A percentile compares a stretch with the other conserved stretches of the same genome.
Evolutionary conservation across 1,284 basidiomycete genomes (phyloP).

Genomic region (Microbotryum saponariae): DNA sequence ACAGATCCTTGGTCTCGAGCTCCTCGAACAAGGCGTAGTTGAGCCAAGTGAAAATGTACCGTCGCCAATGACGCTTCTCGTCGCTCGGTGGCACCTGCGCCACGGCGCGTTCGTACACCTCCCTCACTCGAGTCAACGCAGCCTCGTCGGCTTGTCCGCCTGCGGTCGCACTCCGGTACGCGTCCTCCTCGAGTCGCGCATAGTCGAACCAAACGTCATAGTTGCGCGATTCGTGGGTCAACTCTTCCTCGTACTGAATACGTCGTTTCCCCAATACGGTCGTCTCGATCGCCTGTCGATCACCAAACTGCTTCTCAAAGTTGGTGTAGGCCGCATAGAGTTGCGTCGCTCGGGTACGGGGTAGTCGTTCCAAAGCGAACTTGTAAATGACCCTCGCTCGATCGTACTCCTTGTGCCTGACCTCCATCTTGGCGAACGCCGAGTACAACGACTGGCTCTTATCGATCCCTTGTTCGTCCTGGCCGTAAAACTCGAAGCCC

Average conservation of each 20-base stretch:
- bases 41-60: constrained; percentile 70
- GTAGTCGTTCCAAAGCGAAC: constrained; percentile 85
- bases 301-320: constrained; percentile 97
- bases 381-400: constrained; percentile 96
- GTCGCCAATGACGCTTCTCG: constrained; percentile 84
- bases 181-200: constrained; percentile 83
- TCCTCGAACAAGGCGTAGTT: constrained; percentile 97
- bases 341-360: constrained; percentile 76
- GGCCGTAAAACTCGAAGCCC: constrained; percentile 92
- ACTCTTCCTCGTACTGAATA: constrained; percentile 94
- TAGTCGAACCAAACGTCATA: constrained; percentile 99
- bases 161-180: constrained; percentile 46
- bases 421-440: constrained; percentile 98
- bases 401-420: constrained; percentile 87
- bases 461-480: constrained; percentile 93
- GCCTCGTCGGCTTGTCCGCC: constrained; percentile 51
- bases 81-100: constrained; percentile 83
- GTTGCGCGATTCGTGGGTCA: constrained; percentile 77
- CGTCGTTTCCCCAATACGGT: constrained; percentile 93
- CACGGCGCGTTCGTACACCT: constrained; percentile 95
- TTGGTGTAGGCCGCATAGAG: constrained; percentile 87
- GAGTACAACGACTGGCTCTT: constrained; percentile 94
- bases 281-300: constrained; percentile 74
- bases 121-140: constrained; percentile 58
- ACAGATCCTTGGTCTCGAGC: constrained; percentile 83